phyloP scores from a whole-genome alignment of 352 stramenopile genomes.

The Phytophthora fragariae region DNA sequence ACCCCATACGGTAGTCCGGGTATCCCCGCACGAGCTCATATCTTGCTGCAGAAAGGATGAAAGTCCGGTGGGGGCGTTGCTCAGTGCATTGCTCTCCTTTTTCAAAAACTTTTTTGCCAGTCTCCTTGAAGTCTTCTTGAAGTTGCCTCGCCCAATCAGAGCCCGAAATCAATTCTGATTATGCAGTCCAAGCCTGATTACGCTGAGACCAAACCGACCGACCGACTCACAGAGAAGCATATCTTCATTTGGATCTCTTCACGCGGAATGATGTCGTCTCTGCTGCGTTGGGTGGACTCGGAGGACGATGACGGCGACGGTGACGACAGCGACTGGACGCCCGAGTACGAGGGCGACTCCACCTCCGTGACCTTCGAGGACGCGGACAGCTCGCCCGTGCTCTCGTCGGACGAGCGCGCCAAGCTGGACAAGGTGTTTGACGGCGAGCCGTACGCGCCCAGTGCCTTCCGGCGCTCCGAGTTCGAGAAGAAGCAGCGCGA shows the following conservation, averaged over 20 bases:
- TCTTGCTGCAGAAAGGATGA: no score
- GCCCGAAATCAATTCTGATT: background rate
- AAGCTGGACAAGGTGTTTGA: conserved; percentile 74
- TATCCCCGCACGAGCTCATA: no score
- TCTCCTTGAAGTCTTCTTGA: no score
- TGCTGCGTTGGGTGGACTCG: conserved; percentile 36
- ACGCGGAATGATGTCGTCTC: conserved; percentile 31
- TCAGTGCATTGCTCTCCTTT: no score
- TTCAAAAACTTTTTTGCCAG: no score
- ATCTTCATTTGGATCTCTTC: background rate
- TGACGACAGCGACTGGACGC: conserved; percentile 39
- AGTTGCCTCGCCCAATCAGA: no score
- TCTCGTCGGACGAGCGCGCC: conserved; percentile 57
- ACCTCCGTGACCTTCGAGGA: conserved; percentile 38
- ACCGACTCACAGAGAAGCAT: conserved; percentile 7
- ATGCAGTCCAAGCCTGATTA: background rate
- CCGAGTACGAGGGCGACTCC: conserved; percentile 36
- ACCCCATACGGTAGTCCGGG: no score
- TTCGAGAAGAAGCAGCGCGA: conserved; percentile 66
- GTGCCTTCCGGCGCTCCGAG: conserved; percentile 67
- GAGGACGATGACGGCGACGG: conserved; percentile 41
- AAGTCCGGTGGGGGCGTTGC: no score
- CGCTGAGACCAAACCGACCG: no score
- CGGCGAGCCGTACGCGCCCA: conserved; percentile 65
- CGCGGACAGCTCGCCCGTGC: conserved; percentile 41